Conservation (phyloP, 1,139 yeast species). For the Zhuliangozyma parablackwelliae region DNA sequence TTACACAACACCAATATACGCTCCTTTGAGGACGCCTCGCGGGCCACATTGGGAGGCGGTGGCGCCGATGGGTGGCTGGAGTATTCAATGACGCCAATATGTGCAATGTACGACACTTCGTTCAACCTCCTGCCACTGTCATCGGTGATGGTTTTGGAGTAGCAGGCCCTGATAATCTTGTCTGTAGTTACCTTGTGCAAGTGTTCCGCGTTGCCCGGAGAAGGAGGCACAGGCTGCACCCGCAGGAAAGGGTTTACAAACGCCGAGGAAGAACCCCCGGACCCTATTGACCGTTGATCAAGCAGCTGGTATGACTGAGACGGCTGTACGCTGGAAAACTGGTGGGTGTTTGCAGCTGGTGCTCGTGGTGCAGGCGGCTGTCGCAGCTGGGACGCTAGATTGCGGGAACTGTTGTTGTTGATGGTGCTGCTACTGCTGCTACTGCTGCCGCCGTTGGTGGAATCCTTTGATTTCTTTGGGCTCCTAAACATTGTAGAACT, state of each 20-base stretch:
- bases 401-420: too few species aligned
- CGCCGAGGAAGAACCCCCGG: too few species aligned
- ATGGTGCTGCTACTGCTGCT: neutral
- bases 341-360: too few species aligned
- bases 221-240: too few species aligned
- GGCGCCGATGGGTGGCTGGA: constrained; percentile 36
- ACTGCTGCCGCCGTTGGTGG: neutral
- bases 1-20: constrained; percentile 40
- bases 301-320: too few species aligned
- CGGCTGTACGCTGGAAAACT: neutral
- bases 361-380: too few species aligned
- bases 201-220: too few species aligned
- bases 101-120: constrained; percentile 37
- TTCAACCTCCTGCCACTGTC: constrained; percentile 25
- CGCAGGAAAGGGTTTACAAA: too few species aligned
- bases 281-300: too few species aligned
- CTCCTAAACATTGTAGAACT: neutral
- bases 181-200: constrained; percentile 17
- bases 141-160: constrained; percentile 28
- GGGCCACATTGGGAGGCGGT: constrained; percentile 30
- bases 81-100: constrained; percentile 35
- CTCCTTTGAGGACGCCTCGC: constrained; percentile 34
- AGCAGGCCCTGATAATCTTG: constrained; percentile 39
- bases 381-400: too few species aligned
- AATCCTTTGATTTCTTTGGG: neutral